These are phyloP conservation scores for Clarireedia monteithiana DNA, from an alignment of 2,329 filamentous ascomycete genomes.

Conservation along the genomic window DNA sequence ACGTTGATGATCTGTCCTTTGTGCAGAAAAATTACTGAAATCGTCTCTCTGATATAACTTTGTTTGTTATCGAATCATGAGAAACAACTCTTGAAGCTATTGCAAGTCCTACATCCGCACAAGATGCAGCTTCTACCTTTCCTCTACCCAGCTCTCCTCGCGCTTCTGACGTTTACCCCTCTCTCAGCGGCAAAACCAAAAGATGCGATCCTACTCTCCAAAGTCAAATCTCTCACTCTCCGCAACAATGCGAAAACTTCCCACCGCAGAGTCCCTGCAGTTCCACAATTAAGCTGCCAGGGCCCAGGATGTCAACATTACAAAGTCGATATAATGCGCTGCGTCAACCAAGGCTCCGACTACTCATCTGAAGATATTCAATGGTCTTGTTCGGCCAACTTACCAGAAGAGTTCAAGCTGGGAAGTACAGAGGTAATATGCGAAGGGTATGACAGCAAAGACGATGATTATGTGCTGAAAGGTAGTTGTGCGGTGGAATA, in stretches of 20 bases:
- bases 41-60: not conserved
- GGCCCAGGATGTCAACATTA: slow-evolving; percentile 45
- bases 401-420: slow-evolving; percentile 58
- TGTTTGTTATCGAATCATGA: not conserved
- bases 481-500: slow-evolving; percentile 94
- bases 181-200: slow-evolving; percentile 13
- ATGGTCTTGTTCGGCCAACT: slow-evolving; percentile 71
- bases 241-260: slow-evolving; percentile 60
- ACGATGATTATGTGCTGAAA: slow-evolving; percentile 81
- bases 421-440: slow-evolving; percentile 86
- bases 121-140: slow-evolving; percentile 21
- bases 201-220: slow-evolving; percentile 51
- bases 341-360: slow-evolving; percentile 73
- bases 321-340: slow-evolving; percentile 76
- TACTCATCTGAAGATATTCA: slow-evolving; percentile 77
- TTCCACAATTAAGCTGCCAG: slow-evolving; percentile 76
- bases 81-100: not conserved
- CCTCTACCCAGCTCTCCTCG: slow-evolving; percentile 20
- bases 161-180: slow-evolving; percentile 21
- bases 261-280: slow-evolving; percentile 65
- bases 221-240: slow-evolving; percentile 73
- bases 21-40: not conserved
- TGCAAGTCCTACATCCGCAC: not conserved
- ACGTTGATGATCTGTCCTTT: slow-evolving; percentile 6
- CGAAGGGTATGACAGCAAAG: slow-evolving; percentile 70